Evolutionary conservation across 2,329 filamentous ascomycete genomes (phyloP), one percentile per base, ranked within the genome.

Genomic region (Ceratocystis lukuohia): DNA sequence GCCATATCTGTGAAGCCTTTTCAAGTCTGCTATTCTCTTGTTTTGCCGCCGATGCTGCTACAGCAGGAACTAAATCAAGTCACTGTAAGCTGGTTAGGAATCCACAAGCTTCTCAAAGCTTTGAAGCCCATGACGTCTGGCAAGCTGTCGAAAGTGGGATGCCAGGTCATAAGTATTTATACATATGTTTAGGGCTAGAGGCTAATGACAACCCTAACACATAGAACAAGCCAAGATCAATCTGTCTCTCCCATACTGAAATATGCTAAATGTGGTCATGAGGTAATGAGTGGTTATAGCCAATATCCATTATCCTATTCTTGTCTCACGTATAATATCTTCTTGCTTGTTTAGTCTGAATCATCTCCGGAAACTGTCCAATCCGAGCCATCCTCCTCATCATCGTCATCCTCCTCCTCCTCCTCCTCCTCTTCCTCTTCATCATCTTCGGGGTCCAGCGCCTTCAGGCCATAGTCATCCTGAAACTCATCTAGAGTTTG

Each of bases 401-500:
- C 77, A 2, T 84, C 81, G 0, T 80, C 79, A 0, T 81, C 80
- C 0, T 78, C 78, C 0, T 79, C 79, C 0, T 78, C 79, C 0
- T 78, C 80, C 0, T 86, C 84, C 0, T 86, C 84, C 0, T 86
- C 81, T 0, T 83, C 82, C 0, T 86, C 81, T 0, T 83, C 82
- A 0, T 83, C 83, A 1, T 84, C 84, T 3, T 84, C 83, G 0
- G 81, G 84, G 2, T 81, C 82, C 1, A 78, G 80, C 1, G 80
- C 81, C 74, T 88, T 82, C 61, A 96, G 77, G 0, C 93, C 93
- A 73, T 97, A 97, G 72, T 91, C 89, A 69, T 96, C 90, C 74
- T 95, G 85, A 75, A 96, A 97, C 71, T 88, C 82, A 53, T 86
- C 84, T 62, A 97, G 80, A 33, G 87, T 80, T 72, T 87, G 86